phyloP scores from a whole-genome alignment of 495 filamentous ascomycete genomes.

The Penicillium canescens region DNA sequence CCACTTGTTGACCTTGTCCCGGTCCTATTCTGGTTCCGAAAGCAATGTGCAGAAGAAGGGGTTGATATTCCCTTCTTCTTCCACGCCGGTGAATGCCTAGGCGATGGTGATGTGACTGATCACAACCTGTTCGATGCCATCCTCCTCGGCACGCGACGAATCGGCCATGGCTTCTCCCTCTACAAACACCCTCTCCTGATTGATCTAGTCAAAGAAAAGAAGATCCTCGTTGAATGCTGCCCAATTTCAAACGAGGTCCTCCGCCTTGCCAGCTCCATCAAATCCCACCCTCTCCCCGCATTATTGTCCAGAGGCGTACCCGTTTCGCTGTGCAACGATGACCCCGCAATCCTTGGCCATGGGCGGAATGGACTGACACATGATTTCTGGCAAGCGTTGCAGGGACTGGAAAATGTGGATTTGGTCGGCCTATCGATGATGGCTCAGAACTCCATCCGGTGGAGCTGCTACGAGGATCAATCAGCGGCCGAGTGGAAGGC shows the following conservation, averaged over 20 bases:
- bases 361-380: slow-evolving; percentile 75
- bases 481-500: slow-evolving; percentile 63
- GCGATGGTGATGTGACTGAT: slow-evolving; percentile 73
- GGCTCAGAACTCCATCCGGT: slow-evolving; percentile 89
- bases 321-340: slow-evolving; percentile 76
- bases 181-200: slow-evolving; percentile 91
- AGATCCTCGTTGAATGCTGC: slow-evolving; percentile 84
- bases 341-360: slow-evolving; percentile 79
- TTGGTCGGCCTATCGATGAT: slow-evolving; percentile 69
- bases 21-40: slow-evolving; percentile 89
- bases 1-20: slow-evolving; percentile 76
- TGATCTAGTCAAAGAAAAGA: slow-evolving; percentile 82
- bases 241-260: slow-evolving; percentile 85
- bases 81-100: slow-evolving; percentile 84
- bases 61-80: slow-evolving; percentile 95
- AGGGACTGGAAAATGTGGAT: slow-evolving; percentile 83
- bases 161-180: slow-evolving; percentile 84
- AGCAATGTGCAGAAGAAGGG: slow-evolving; percentile 72
- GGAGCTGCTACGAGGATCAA: slow-evolving; percentile 86
- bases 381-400: slow-evolving; percentile 90
- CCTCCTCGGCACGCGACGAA: slow-evolving; percentile 80
- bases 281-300: slow-evolving; percentile 79
- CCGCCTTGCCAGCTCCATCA: slow-evolving; percentile 71
- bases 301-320: slow-evolving; percentile 75
- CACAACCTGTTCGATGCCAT: slow-evolving; percentile 90